phyloP scores from a whole-genome alignment of 495 filamentous ascomycete genomes.

The Lasiosphaeriaceae sp. region DNA sequence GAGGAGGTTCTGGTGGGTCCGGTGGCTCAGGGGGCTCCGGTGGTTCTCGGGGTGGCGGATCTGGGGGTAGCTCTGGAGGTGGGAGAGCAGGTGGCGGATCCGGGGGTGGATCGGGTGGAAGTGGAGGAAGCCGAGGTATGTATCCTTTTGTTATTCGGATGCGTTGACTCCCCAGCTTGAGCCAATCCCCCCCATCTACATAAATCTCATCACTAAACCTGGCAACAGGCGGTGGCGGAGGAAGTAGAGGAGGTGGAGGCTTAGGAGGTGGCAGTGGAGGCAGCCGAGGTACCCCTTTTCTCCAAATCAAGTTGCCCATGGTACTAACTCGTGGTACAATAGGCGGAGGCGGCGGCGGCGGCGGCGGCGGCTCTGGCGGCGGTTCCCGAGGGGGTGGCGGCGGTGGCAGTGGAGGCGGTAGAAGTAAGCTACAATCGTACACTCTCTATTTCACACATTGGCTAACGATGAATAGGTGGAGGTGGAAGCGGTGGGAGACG shows the following conservation, averaged over 20 bases:
- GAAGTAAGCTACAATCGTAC: not conserved
- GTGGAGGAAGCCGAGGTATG: constrained; percentile 2
- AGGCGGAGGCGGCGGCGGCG: not conserved
- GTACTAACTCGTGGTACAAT: not conserved
- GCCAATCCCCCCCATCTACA: no score
- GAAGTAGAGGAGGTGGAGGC: not conserved
- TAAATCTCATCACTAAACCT: no score
- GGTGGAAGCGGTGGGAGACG: not conserved
- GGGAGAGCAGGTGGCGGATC: constrained; percentile 3
- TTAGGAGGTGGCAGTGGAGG: constrained; percentile 8
- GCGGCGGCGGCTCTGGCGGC: constrained; percentile 2
- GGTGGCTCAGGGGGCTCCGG: not conserved
- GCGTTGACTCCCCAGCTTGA: no score
- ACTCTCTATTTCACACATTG: not conserved
- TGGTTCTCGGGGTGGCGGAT: constrained; percentile 1
- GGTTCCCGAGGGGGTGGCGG: not conserved
- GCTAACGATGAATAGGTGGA: not conserved
- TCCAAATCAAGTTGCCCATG: no score
- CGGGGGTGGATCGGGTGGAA: constrained; percentile 2
- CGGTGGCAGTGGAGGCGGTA: not conserved
- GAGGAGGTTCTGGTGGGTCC: not conserved
- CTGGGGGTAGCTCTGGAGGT: not conserved
- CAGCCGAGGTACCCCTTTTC: not conserved
- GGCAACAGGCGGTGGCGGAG: not conserved
- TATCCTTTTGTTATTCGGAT: no score